Conservation (phyloP, 2,329 filamentous ascomycete species). For the Pseudogymnoascus sp. region DNA sequence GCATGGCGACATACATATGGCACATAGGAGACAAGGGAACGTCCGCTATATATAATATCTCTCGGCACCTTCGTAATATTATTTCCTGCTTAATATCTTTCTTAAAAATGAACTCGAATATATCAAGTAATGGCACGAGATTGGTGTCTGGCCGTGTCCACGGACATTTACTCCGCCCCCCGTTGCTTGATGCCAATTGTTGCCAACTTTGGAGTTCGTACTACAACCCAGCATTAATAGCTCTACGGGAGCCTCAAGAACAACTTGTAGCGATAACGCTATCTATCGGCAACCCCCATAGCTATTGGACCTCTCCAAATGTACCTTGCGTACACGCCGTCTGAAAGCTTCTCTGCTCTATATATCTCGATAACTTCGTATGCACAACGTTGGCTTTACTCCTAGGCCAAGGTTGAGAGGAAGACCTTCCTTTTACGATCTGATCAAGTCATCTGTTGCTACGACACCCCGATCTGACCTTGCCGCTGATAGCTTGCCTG, state of each 20-base stretch:
- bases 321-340: conserved; percentile 1
- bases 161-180: too few species aligned
- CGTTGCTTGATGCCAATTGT: not conserved
- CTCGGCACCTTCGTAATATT: not conserved
- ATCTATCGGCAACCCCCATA: conserved; percentile 6
- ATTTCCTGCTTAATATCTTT: not conserved
- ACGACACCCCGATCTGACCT: conserved; percentile 33
- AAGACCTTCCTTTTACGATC: conserved; percentile 54
- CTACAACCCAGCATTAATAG: not conserved
- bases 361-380: not conserved
- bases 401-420: conserved; percentile 46
- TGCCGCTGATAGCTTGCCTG: conserved; percentile 31
- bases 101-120: too few species aligned
- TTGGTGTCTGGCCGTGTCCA: too few species aligned
- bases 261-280: conserved; percentile 7
- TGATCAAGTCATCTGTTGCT: conserved; percentile 36
- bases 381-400: conserved; percentile 10
- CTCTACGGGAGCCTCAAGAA: conserved; percentile 8
- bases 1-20: not conserved
- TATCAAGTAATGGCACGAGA: too few species aligned
- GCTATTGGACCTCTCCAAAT: not conserved
- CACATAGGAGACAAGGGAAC: not conserved
- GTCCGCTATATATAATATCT: not conserved
- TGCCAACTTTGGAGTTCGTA: not conserved
- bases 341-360: not conserved